A percentile compares a stretch with the other conserved stretches of the same genome.
Evolutionary conservation across 2,329 filamentous ascomycete species (phyloP).

Genomic region (Plenodomus biglobosus): DNA sequence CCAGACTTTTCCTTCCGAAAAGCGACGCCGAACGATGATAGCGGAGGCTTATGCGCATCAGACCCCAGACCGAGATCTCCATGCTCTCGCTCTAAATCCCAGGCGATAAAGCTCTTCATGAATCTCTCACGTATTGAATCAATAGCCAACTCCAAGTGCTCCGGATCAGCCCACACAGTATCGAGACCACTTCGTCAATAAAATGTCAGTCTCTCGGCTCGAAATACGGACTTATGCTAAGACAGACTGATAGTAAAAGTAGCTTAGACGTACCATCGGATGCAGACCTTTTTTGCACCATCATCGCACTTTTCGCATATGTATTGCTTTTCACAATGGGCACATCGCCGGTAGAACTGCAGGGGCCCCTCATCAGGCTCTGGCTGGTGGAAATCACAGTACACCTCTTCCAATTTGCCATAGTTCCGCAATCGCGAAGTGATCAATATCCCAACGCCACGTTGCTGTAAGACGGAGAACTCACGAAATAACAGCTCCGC

Average conservation of each 20-base stretch:
- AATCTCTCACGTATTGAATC: background rate
- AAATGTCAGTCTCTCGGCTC: background rate
- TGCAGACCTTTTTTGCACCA: background rate
- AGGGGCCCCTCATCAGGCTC: conserved; percentile 1
- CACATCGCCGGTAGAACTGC: conserved; percentile 1
- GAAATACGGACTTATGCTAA: background rate
- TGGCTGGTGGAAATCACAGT: conserved; percentile 11
- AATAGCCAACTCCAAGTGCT: conserved; percentile 13
- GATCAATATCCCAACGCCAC: conserved; percentile 13
- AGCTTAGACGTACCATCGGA: background rate
- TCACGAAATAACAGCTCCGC: conserved; percentile 16
- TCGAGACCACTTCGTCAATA: background rate
- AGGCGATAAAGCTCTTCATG: conserved; percentile 15
- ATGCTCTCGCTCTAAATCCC: conserved; percentile 24
- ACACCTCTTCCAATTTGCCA: conserved; percentile 7
- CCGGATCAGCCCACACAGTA: conserved; percentile 7
- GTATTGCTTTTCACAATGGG: background rate
- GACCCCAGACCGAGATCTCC: conserved; percentile 18
- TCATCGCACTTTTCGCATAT: conserved; percentile 1
- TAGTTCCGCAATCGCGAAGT: conserved; percentile 19
- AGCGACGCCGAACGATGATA: conserved; percentile 14
- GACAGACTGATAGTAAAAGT: background rate
- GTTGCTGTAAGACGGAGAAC: conserved; percentile 9
- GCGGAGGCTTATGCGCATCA: conserved; percentile 9
- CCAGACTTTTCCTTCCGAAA: conserved; percentile 1